Evolutionary conservation across 805 yeast genomes (phyloP), one percentile per base, ranked within the genome.

Genomic region (Zygosaccharomyces bailii): DNA sequence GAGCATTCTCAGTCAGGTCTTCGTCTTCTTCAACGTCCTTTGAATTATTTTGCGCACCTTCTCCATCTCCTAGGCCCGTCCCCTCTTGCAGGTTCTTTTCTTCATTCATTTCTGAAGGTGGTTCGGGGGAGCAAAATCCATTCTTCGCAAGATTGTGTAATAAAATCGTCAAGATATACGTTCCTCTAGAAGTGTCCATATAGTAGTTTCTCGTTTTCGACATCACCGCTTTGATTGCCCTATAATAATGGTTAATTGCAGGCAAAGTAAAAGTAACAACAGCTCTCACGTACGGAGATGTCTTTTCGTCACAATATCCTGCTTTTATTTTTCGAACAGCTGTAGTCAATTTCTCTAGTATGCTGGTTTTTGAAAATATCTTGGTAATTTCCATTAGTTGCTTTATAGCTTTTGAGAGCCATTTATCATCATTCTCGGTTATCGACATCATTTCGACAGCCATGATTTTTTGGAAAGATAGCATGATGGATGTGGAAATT

Each of bases 71-170:
- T 16, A 86, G 69, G 5, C 95, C 95, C 5, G 96, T 86, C 36
- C 97, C 98, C 34, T 86, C 93, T 33, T 84, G 84, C 46, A 83
- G 61, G 42, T 84, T 80, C 45, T 82, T 78, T 44, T 82, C 84
- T 11, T 75, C 73, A 9, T 79, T 78, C 30, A 82, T 84, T 17
- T 75, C 74, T 5, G 70, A 61, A 4, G 85, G 84, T 14, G 87
- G 82, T 57, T 86, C 85, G 9, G 99, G 99, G 1, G 95, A 78
- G 60, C 99, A 93, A 75, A 89, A 90, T 0, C 99, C 99, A 43
- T 83, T 77, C 10, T 78, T 78, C 0, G 95, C 79, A 21, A 93
- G 66, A 5, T 74, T 74, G 49, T 73, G 68, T 30, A 93, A 71
- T 5, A 81, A 59, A 5, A 72, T 66, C 6, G 83, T 55, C 39